Base-by-base conservation (phyloP, 768 basidiomycete genomes). In the Naganishia antarctica region DNA sequence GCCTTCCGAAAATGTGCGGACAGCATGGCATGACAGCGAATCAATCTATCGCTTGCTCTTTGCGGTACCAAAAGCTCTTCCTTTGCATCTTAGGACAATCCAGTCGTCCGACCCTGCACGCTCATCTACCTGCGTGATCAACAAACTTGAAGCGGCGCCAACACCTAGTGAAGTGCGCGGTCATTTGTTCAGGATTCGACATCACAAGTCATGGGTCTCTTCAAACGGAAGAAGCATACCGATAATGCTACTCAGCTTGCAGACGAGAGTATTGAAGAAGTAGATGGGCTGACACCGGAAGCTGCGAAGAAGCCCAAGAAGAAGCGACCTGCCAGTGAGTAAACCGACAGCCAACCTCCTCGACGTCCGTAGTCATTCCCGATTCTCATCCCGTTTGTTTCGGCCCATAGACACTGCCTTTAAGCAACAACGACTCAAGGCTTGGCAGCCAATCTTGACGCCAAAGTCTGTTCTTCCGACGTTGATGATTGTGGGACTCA, bases 401-500 rank as follows among this genome's bases (percentile, higher is more conserved):
- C 11, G 23, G 3, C 21, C 13, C 28, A 4, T 25, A 96, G 91
- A 97, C 79, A 97, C 93, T 65, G 94, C 93, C 43, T 97, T 96
- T 84, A 98, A 96, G 80, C 96, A 99, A 78, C 96, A 99, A 79
- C 88, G 96, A 62, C 84, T 99, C 75, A 98, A 97, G 81, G 96
- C 96, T 74, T 99, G 96, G 96, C 96, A 99, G 82, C 96, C 96
- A 9, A 98, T 99, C 76, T 83, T 98, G 49, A 97, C 93, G 4
- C 96, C 96, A 4, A 93, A 93, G 79, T 96, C 92, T 1, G 96
- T 99, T 23, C 84, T 99, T 16, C 96, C 96, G 3, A 94, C 92
- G 0, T 84, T 99, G 48, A 93, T 99, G 79, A 85, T 97, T 73
- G 86, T 98, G 71, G 96, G 90, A 47, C 82, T 99, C 70, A 79